Evolutionary conservation across 2,329 filamentous ascomycete genomes (phyloP), one percentile per base, ranked within the genome.

Genomic region (Curvularia spicifera): DNA sequence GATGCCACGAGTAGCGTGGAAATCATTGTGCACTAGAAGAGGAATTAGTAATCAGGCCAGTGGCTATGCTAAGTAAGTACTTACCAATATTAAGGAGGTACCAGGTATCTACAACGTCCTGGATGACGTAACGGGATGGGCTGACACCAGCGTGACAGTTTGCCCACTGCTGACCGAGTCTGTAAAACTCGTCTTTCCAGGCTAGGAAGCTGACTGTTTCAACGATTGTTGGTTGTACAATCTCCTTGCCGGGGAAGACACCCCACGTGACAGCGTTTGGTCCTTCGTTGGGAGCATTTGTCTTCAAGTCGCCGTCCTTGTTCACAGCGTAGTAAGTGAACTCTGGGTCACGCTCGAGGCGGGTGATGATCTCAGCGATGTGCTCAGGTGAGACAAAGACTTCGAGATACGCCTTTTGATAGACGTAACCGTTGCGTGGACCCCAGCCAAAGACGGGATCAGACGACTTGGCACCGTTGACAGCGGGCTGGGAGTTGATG

Each of bases 211-310:
- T 96, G 76, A 99, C 89, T 18, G 91, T 96, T 80, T 99, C 95
- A 51, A 99, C 95, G 70, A 99, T 97, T n/a, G 95, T 99, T 13
- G 95, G 95, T 78, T 99, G 95, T n/a, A 99, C 93, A 73, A 99
- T 97, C 78, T 99, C 95, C 77, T 98, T 96, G 57, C 95, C 95
- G 0, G 95, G 94, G 81, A 98, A 99, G 33, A 99, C 96, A 78
- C 95, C 95, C 95, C 95, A 99, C 1, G 95, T 99, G 49, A 99
- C 91, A n/a, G 95, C 95, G 71, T 99, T 99, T 37, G 95, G 95
- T 5, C 92, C 91, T 67, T 96, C 92, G 22, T 87, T 86, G 8
- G 89, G 88, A 1, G 92, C 88, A 72, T 99, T 98, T 28, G 92
- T 95, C 76, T 88, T 88, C 55, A 98, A 83, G 56, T 89, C 86